Percentiles rank a stretch among this genome's conserved stretches.
These are phyloP conservation scores for Claviceps arundinis DNA, from an alignment of 2,329 filamentous ascomycete species.

Conservation along the genomic window DNA sequence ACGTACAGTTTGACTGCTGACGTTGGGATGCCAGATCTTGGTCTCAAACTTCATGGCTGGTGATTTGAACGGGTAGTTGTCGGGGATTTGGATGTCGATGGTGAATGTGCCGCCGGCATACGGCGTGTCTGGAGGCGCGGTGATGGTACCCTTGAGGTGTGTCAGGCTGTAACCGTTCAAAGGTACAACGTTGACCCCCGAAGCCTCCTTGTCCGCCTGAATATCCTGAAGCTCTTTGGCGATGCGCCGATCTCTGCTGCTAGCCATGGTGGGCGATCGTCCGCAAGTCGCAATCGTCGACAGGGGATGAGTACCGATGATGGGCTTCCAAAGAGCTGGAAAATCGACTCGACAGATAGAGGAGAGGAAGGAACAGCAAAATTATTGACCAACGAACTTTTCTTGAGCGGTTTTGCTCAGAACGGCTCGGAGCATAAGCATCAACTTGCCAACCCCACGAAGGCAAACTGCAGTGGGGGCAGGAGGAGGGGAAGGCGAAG, in stretches of 20 bases:
- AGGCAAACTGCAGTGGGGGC: not conserved
- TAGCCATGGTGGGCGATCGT: conserved; percentile 26
- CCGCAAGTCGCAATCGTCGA: not conserved
- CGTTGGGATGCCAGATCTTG: conserved; percentile 93
- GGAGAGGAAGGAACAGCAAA: not conserved
- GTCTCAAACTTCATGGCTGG: conserved; percentile 86
- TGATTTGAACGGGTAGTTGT: conserved; percentile 85
- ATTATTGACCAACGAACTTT: not conserved
- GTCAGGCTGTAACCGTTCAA: conserved; percentile 58
- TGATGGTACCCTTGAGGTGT: conserved; percentile 71
- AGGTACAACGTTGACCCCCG: conserved; percentile 59
- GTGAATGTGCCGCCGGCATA: conserved; percentile 77
- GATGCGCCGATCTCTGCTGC: conserved; percentile 45
- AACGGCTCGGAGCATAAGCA: not conserved
- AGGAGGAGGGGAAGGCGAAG: not conserved
- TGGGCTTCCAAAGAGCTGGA: not conserved
- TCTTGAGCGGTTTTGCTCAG: not conserved
- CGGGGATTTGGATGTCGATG: conserved; percentile 78
- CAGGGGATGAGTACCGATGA: not conserved
- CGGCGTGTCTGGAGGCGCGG: conserved; percentile 80
- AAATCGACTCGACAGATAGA: not conserved
- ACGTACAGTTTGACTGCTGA: conserved; percentile 82
- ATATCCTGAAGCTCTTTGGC: conserved; percentile 69
- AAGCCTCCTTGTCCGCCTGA: conserved; percentile 54
- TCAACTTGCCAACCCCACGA: not conserved